Evolutionary conservation across 768 basidiomycete species (phyloP), one percentile per base, ranked within the genome.

Genomic region (Arthromyces matolae): DNA sequence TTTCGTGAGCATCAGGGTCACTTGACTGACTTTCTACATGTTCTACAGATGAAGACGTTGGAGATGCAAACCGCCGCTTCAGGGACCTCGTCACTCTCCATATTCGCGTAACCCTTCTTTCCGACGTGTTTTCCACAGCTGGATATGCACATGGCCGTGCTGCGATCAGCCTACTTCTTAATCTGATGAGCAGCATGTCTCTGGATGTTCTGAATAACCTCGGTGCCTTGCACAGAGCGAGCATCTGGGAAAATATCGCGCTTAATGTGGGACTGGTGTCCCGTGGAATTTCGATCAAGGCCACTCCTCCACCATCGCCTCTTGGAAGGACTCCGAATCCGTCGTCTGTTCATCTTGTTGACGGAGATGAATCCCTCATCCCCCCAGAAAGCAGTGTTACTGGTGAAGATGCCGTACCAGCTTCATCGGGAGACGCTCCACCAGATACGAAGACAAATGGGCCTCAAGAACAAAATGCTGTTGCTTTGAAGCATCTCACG

Each of bases 221-320:
- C 22, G 95, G 93, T 3, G 66, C 78, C 36, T 69, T 97, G 5
- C 93, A 96, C 62, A 81, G 90, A 13, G 80, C 84, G 1, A 84
- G 81, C 51, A 79, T 91, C 5, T 91, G 89, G 87, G 91, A 95
- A 67, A 93, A 90, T 56, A 86, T 91, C 32, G 67, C 82, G 14
- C 75, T 96, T 41, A 87, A 86, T 55, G 70, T 75, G 14, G 79
- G 77, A 20, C 65, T 85, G 32, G 64, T 72, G 13, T 64, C 70
- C 13, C 79, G 74, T 55, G 81, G 81, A 31, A 80, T 83, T 34
- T 72, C 77, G 42, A 58, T 80, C 14, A 65, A 72, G 46, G 57
- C 69, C 18, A 74, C 73, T 4, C 67, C 71, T 12, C 57, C 59
- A 28, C 60, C 71, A 12, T 76, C 80, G 12, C 76, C 81, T 6